Base-by-base conservation (phyloP, 2,329 filamentous ascomycete genomes). In the Rhytidhysteron rufulum region DNA sequence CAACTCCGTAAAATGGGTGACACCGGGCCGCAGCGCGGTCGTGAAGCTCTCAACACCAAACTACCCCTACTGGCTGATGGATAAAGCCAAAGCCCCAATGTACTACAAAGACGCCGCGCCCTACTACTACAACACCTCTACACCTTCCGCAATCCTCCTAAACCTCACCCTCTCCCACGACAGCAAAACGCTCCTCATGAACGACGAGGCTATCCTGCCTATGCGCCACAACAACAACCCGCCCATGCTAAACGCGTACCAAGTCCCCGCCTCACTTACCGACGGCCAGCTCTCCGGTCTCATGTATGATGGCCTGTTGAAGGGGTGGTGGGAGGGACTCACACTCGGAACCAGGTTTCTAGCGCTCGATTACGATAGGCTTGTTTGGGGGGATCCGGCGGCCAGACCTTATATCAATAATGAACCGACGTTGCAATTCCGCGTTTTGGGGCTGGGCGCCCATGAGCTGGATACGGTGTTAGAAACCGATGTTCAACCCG, bases 351-450 rank as follows among this genome's bases (percentile, higher is more conserved):
- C 19, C 8, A 34, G 47, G 25, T 36, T n/a, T 21, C 38, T 53
- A 19, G 40, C 44, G n/a, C 43, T 53, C 4, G 48, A 53, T 32
- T 53, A 53, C 31, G 50, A 53, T 30, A 38, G 48, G 11, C 32
- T 53, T 5, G 44, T 53, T 7, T 41, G 41, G 32, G 35, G 39
- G 8, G 48, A 53, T 35, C 48, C 45, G n/a, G 35, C 33, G 13
- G 34, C 37, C 2, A 39, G 34, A 16, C 37, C 43, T 5, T 48
- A 41, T 18, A 21, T 40, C 19, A 41, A 42, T 27, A 39, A 50
- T 31, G n/a, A 34, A 19, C 44, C 50, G 4, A 40, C 24, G 9
- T 42, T 53, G 17, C 22, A 29, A 3, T 50, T 53, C 47, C 46
- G 48, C 29, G 34, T 53, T 22, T 41, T 53, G 43, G 50, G 50